These are phyloP conservation scores for Syncephalis fuscata DNA, from an alignment of 371 early-diverging fungal species.

Conservation along the genomic window DNA sequence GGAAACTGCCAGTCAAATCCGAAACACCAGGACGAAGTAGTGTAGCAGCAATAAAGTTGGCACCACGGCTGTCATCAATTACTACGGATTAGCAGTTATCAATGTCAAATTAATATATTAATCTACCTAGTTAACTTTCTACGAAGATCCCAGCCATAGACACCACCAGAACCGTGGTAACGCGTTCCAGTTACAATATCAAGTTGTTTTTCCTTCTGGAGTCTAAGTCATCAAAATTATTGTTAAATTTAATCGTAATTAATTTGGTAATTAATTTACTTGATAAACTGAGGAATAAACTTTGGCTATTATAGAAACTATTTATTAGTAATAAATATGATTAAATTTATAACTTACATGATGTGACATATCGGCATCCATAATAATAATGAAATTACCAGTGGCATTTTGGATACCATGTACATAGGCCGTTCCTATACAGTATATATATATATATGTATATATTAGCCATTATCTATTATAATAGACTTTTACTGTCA, in stretches of 20 bases:
- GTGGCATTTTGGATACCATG: constrained; percentile 89
- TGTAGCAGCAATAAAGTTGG: constrained; percentile 91
- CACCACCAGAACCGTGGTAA: constrained; percentile 79
- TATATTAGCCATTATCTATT: too few relatives aligned
- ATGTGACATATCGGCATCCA: constrained; percentile 99
- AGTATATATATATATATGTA: background rate
- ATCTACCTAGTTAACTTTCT: constrained; percentile 82
- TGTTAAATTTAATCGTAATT: background rate
- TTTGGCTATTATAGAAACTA: constrained; percentile 54
- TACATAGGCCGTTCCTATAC: constrained; percentile 85
- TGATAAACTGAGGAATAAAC: constrained; percentile 88
- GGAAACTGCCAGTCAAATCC: constrained; percentile 95
- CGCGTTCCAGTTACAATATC: constrained; percentile 97
- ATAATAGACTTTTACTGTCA: background rate
- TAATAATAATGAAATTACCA: constrained; percentile 89
- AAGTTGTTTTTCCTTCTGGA: constrained; percentile 65
- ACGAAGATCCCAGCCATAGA: constrained; percentile 97
- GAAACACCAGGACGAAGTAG: constrained; percentile 82
- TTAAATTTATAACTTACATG: constrained; percentile 22
- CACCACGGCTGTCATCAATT: constrained; percentile 56
- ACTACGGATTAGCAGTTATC: background rate
- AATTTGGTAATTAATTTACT: constrained; percentile 14
- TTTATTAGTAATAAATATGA: background rate
- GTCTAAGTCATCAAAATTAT: constrained; percentile 12
- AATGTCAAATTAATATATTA: background rate